Percentiles rank a stretch among this genome's conserved stretches.
Evolutionary conservation across 805 yeast genomes (phyloP).

Genomic region (Diddensiella caesifluorescens): DNA sequence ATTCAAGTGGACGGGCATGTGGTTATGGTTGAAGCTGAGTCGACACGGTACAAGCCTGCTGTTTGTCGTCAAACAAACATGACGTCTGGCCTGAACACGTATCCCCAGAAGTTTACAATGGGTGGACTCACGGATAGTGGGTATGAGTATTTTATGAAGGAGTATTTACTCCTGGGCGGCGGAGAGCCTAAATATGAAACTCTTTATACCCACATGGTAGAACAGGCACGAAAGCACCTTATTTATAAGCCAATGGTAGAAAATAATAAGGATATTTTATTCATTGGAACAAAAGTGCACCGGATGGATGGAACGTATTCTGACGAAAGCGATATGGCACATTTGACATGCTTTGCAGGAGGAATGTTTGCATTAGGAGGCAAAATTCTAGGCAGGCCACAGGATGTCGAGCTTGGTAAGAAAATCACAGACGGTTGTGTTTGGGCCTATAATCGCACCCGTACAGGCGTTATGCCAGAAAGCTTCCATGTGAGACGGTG

Average conservation of each 20-base stretch:
- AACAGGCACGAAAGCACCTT: constrained; percentile 38
- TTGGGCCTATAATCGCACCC: constrained; percentile 36
- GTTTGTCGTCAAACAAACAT: not conserved
- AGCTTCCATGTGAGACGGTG: constrained; percentile 31
- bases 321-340: constrained; percentile 39
- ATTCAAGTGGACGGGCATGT: not conserved
- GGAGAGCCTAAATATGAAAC: constrained; percentile 34
- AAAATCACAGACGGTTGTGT: constrained; percentile 47
- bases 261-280: constrained; percentile 34
- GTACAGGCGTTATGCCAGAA: constrained; percentile 44
- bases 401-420: constrained; percentile 39
- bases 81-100: not conserved
- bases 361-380: constrained; percentile 49
- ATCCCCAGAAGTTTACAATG: constrained; percentile 27
- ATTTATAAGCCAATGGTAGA: constrained; percentile 44
- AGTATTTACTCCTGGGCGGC: constrained; percentile 39
- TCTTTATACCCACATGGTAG: constrained; percentile 30
- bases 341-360: constrained; percentile 49
- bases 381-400: constrained; percentile 35
- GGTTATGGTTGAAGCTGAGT: not conserved
- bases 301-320: constrained; percentile 16
- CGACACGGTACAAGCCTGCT: not conserved
- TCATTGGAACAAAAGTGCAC: constrained; percentile 26
- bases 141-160: constrained; percentile 47
- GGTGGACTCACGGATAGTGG: constrained; percentile 44